Conservation (phyloP, 768 basidiomycete species). For the Panellus pusillus region DNA sequence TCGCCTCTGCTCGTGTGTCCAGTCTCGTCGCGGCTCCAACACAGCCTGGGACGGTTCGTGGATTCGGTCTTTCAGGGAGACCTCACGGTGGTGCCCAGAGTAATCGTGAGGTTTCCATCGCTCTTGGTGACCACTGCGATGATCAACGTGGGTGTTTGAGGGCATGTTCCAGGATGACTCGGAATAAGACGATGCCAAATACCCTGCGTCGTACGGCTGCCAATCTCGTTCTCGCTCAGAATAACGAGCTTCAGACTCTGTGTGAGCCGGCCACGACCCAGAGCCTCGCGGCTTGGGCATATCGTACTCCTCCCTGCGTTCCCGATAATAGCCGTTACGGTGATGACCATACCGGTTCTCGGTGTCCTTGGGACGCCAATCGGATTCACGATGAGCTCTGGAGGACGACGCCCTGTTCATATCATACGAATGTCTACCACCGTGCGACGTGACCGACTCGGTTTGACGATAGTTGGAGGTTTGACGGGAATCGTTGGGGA, state of each 20-base stretch:
- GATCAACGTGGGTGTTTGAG: slow-evolving; percentile 38
- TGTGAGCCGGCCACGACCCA: slow-evolving; percentile 45
- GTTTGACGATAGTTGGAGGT: slow-evolving; percentile 49
- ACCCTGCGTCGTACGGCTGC: slow-evolving; percentile 48
- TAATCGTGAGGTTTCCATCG: slow-evolving; percentile 44
- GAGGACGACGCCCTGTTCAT: slow-evolving; percentile 50
- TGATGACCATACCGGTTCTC: slow-evolving; percentile 36
- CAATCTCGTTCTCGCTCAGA: slow-evolving; percentile 47
- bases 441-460: slow-evolving; percentile 36
- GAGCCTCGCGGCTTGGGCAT: slow-evolving; percentile 41
- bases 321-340: slow-evolving; percentile 50
- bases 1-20: slow-evolving; percentile 35
- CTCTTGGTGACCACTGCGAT: slow-evolving; percentile 40
- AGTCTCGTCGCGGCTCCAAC: slow-evolving; percentile 25
- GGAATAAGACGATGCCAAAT: slow-evolving; percentile 44
- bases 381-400: slow-evolving; percentile 51
- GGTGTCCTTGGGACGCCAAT: slow-evolving; percentile 51
- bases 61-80: slow-evolving; percentile 36
- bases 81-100: slow-evolving; percentile 26
- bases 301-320: slow-evolving; percentile 52
- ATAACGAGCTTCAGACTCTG: slow-evolving; percentile 40
- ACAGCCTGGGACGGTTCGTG: slow-evolving; percentile 39
- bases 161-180: slow-evolving; percentile 46
- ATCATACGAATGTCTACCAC: slow-evolving; percentile 42
- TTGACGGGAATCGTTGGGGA: slow-evolving; percentile 46